A percentile compares a stretch with the other conserved stretches of the same genome.
phyloP scores from a whole-genome alignment of 768 basidiomycete species.

The Tylopilus plumbeoviolaceoides region DNA sequence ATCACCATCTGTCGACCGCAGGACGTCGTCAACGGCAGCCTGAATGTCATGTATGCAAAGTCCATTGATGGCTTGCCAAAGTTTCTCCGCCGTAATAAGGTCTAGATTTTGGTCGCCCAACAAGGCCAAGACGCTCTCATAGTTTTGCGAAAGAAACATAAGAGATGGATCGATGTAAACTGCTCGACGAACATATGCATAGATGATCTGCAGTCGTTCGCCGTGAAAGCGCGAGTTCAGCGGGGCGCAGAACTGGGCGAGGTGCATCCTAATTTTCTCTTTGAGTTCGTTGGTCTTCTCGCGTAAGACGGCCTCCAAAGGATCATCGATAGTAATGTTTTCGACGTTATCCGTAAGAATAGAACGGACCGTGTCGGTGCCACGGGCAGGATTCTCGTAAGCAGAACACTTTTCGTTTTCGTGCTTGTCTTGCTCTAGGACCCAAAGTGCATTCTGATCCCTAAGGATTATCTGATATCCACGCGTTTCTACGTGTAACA shows the following conservation, averaged over 20 bases:
- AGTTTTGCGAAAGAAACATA: conserved; percentile 36
- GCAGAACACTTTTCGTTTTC: conserved; percentile 20
- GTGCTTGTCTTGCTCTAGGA: conserved; percentile 26
- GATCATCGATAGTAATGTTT: conserved; percentile 21
- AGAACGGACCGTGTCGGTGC: conserved; percentile 5
- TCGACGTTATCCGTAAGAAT: conserved; percentile 4
- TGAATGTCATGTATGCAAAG: conserved; percentile 30
- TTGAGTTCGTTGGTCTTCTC: conserved; percentile 30
- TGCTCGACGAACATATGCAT: conserved; percentile 35
- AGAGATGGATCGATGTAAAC: conserved; percentile 35
- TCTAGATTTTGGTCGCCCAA: conserved; percentile 31
- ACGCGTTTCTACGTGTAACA: conserved; percentile 30
- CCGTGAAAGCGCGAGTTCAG: conserved; percentile 27
- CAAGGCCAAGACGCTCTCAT: conserved; percentile 27
- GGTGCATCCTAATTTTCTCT: conserved; percentile 32
- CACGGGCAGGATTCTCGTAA: conserved; percentile 11
- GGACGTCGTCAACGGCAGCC: conserved; percentile 30
- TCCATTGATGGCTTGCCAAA: conserved; percentile 29
- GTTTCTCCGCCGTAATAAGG: conserved; percentile 29
- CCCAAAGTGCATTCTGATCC: conserved; percentile 35
- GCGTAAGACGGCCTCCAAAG: conserved; percentile 32
- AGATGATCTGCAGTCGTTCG: conserved; percentile 34
- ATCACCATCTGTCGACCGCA: conserved; percentile 28
- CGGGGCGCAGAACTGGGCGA: conserved; percentile 34
- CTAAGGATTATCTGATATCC: conserved; percentile 35